Evolutionary conservation across 2,329 filamentous ascomycete species (phyloP).

Genomic region (Claviceps citrina): DNA sequence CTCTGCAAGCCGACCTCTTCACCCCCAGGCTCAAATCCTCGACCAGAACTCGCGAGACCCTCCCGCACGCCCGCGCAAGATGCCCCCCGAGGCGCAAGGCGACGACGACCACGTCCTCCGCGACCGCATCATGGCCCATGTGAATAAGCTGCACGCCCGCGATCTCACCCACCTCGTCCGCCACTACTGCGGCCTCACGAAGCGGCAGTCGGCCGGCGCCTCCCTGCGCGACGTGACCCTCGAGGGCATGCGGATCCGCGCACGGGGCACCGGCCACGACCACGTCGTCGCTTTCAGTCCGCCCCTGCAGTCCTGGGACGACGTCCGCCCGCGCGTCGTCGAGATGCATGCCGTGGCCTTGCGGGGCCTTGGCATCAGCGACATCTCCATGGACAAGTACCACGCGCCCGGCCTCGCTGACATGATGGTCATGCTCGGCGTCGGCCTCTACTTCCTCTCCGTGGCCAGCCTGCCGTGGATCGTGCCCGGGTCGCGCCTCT

Average conservation of each 20-base stretch:
- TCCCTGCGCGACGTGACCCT: constrained; percentile 51
- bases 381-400: constrained; percentile 28
- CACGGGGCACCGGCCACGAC: constrained; percentile 27
- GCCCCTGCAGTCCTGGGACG: constrained; percentile 49
- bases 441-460: constrained; percentile 37
- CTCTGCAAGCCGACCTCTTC: too few relatives aligned
- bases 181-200: constrained; percentile 47
- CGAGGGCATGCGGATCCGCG: constrained; percentile 44
- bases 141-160: constrained; percentile 69
- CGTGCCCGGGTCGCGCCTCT: constrained; percentile 32
- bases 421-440: constrained; percentile 36
- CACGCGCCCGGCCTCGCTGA: constrained; percentile 28
- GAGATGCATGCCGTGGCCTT: constrained; percentile 49
- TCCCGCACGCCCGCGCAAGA: too few relatives aligned
- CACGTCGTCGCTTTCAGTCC: constrained; percentile 51
- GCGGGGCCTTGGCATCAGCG: constrained; percentile 41
- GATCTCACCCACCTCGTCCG: constrained; percentile 67
- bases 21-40: too few relatives aligned
- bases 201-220: constrained; percentile 30
- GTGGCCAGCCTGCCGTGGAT: constrained; percentile 36
- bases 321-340: constrained; percentile 55
- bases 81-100: constrained; percentile 9
- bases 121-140: constrained; percentile 49
- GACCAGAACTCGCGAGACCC: too few relatives aligned
- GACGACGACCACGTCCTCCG: constrained; percentile 16